These are phyloP conservation scores for Papiliotrema nemorosa DNA, from an alignment of 1,284 basidiomycete species.

Conservation along the genomic window DNA sequence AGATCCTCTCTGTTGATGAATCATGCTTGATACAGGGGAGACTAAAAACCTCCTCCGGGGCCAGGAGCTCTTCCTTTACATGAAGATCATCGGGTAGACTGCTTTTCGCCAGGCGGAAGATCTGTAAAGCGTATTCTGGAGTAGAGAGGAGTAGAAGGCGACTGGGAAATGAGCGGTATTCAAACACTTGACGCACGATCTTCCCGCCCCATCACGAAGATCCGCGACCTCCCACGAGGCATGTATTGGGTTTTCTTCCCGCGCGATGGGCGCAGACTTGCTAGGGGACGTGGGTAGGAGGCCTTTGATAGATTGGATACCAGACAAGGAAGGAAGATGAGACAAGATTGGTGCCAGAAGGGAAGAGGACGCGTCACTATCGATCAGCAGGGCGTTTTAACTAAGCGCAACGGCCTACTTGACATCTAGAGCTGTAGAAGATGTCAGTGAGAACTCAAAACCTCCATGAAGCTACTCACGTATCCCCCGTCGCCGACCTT, in stretches of 20 bases:
- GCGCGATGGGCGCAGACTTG: neutral
- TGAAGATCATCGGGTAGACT: conserved; percentile 33
- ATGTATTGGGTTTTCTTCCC: neutral
- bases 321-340: conserved; percentile 26
- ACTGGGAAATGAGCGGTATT: conserved; percentile 9
- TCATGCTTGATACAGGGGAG: conserved; percentile 25
- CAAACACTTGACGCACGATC: neutral
- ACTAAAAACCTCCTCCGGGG: conserved; percentile 36
- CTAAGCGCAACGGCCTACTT: neutral
- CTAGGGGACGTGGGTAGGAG: conserved; percentile 19
- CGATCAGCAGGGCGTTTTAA: conserved; percentile 2
- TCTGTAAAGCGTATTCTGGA: conserved; percentile 26
- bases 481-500: conserved; percentile 1
- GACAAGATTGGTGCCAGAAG: conserved; percentile 30
- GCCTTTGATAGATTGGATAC: conserved; percentile 23
- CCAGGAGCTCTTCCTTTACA: conserved; percentile 24
- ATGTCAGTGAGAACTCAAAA: neutral
- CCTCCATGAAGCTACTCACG: neutral
- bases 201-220: conserved; percentile 12
- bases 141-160: conserved; percentile 28
- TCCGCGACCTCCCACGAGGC: conserved; percentile 33
- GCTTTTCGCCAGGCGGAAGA: conserved; percentile 22
- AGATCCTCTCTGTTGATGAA: conserved; percentile 3
- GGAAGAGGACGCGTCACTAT: conserved; percentile 20
- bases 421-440: conserved; percentile 7